Percentiles rank a stretch among this genome's conserved stretches.
Conservation (phyloP, 2,329 filamentous ascomycete species). For the Macrophomina pseudophaseolina region DNA sequence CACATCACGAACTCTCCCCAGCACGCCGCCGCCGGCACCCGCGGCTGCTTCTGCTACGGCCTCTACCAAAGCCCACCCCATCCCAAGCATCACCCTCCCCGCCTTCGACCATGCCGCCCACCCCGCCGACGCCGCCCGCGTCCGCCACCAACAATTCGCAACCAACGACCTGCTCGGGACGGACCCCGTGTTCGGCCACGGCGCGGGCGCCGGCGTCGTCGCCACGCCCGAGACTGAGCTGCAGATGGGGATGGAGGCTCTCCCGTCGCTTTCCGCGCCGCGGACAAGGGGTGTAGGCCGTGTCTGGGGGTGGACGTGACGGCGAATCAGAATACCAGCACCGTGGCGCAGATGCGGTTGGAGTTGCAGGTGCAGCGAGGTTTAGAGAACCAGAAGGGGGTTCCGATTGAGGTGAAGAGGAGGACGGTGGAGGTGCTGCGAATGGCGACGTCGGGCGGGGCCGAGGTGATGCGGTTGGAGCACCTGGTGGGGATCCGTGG, state of each 20-base stretch:
- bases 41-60: slow-evolving; percentile 7
- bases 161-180: not conserved
- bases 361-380: slow-evolving; percentile 1
- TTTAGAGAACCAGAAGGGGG: not conserved
- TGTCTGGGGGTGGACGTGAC: not conserved
- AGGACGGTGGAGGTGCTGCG: not conserved
- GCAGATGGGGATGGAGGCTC: slow-evolving; percentile 11
- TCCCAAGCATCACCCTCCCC: not conserved
- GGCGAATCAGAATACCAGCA: not conserved
- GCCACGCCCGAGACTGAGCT: slow-evolving; percentile 14
- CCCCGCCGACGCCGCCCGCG: not conserved
- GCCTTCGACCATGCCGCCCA: not conserved
- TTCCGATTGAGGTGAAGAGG: not conserved
- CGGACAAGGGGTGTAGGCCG: not conserved
- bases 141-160: not conserved
- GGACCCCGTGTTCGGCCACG: slow-evolving; percentile 6
- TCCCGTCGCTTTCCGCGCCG: not conserved
- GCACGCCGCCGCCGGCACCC: slow-evolving; percentile 2
- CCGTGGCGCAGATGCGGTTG: not conserved
- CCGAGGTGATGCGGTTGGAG: not conserved
- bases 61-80: not conserved
- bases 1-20: not conserved
- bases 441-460: not conserved
- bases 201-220: not conserved
- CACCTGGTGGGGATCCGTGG: not conserved